Evolutionary conservation across 805 yeast genomes (phyloP).

Genomic region (Candida insectorum): DNA sequence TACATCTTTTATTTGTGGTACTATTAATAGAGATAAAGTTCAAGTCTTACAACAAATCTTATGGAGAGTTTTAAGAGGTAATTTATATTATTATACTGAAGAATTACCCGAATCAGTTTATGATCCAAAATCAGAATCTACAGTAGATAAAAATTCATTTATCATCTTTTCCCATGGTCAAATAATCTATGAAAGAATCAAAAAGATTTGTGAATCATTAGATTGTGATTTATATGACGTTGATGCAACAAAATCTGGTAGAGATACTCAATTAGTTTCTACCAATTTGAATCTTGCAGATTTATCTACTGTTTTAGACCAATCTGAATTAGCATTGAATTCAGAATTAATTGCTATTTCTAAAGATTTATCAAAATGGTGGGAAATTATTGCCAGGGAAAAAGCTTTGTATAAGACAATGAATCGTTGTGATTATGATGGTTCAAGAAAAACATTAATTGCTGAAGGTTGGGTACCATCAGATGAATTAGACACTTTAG

Average conservation of each 20-base stretch:
- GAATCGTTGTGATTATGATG: slow-evolving; percentile 78
- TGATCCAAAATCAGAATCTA: slow-evolving; percentile 55
- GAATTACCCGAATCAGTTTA: slow-evolving; percentile 69
- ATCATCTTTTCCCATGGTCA: slow-evolving; percentile 91
- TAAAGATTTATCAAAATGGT: slow-evolving; percentile 73
- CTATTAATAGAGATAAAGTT: slow-evolving; percentile 68
- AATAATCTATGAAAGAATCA: slow-evolving; percentile 65
- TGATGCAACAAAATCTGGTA: slow-evolving; percentile 31
- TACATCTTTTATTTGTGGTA: slow-evolving; percentile 65
- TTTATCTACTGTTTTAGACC: slow-evolving; percentile 31
- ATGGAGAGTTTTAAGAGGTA: slow-evolving; percentile 94
- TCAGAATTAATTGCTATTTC: slow-evolving; percentile 80
- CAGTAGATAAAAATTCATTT: slow-evolving; percentile 74
- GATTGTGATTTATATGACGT: slow-evolving; percentile 76
- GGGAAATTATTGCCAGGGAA: slow-evolving; percentile 60
- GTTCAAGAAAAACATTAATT: slow-evolving; percentile 76
- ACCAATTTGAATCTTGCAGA: slow-evolving; percentile 28
- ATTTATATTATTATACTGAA: slow-evolving; percentile 70
- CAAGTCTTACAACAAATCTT: slow-evolving; percentile 73
- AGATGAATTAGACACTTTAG: slow-evolving; percentile 65
- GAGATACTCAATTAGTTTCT: slow-evolving; percentile 28
- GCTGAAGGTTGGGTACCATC: slow-evolving; percentile 98
- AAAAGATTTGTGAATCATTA: slow-evolving; percentile 82
- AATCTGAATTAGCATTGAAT: slow-evolving; percentile 56
- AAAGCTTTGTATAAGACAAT: slow-evolving; percentile 76